Evolutionary conservation across 2,329 filamentous ascomycete genomes (phyloP).

Genomic region (Rutstroemia sp.): DNA sequence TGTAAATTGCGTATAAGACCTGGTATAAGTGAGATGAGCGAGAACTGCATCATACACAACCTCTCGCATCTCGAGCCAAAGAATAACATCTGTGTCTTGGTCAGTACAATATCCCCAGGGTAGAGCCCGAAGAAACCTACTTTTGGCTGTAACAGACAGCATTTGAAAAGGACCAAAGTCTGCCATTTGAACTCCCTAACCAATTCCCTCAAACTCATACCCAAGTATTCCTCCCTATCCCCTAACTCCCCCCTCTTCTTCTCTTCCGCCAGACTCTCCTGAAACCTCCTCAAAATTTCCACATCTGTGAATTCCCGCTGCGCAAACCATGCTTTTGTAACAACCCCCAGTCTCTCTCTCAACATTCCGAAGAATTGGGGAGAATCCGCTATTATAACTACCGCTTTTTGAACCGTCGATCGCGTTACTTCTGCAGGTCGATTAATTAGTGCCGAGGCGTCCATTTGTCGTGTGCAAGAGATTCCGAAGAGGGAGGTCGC

Average conservation of each 20-base stretch:
- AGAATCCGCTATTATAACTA: conserved; percentile 88
- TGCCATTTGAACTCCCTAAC: conserved; percentile 94
- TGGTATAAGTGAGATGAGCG: conserved; percentile 88
- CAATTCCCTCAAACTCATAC: conserved; percentile 80
- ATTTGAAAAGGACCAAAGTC: conserved; percentile 89
- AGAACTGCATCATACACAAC: conserved; percentile 98
- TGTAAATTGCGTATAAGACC: conserved; percentile 85
- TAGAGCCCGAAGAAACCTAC: conserved; percentile 37
- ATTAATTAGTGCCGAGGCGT: conserved; percentile 67
- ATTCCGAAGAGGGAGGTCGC: conserved; percentile 90
- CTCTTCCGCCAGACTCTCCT: conserved; percentile 73
- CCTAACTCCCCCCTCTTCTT: conserved; percentile 57
- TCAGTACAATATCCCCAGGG: background rate
- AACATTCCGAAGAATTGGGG: conserved; percentile 87
- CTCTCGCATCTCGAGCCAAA: conserved; percentile 95
- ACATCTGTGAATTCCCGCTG: conserved; percentile 87
- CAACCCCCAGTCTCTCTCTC: conserved; percentile 79
- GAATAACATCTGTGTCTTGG: conserved; percentile 76
- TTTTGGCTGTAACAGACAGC: conserved; percentile 88
- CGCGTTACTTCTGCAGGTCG: conserved; percentile 87
- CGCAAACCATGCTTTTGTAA: conserved; percentile 93
- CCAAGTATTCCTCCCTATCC: conserved; percentile 80
- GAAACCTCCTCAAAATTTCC: conserved; percentile 84
- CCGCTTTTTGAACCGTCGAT: conserved; percentile 95
- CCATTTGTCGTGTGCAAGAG: conserved; percentile 86